These are phyloP conservation scores for Quercus glauca DNA, from an alignment of 306 rosid species.

Conservation along the genomic window DNA sequence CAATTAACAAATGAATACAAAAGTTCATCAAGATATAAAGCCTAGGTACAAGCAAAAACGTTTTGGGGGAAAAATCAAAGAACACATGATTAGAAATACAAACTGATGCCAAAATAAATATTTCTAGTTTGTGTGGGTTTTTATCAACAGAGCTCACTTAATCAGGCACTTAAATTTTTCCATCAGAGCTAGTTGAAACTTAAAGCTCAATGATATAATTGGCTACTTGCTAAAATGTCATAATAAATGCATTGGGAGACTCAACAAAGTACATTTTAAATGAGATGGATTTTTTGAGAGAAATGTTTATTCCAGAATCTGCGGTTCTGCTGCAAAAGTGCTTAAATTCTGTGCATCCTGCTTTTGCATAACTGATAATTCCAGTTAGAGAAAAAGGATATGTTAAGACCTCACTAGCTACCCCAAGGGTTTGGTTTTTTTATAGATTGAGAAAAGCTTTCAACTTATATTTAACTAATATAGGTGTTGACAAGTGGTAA, in stretches of 20 bases:
- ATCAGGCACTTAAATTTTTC: not conserved
- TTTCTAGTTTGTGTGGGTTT: not conserved
- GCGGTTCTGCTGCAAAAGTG: conserved; percentile 72
- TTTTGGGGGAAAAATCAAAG: not conserved
- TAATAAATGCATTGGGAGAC: not conserved
- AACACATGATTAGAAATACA: not conserved
- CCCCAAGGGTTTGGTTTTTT: conserved; percentile 10
- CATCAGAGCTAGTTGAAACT: not conserved
- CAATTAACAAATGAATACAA: not conserved
- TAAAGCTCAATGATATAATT: not conserved
- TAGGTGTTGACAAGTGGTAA: not conserved
- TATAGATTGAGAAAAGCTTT: conserved; percentile 9
- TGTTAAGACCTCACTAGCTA: conserved; percentile 13
- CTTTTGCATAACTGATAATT: conserved; percentile 55
- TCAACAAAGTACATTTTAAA: conserved; percentile 7
- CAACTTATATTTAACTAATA: conserved; percentile 4
- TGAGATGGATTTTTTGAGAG: not conserved
- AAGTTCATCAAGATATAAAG: not conserved
- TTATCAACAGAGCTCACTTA: not conserved
- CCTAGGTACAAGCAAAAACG: not conserved
- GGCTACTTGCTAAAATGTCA: not conserved
- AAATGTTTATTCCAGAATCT: conserved; percentile 69
- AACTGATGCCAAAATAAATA: not conserved
- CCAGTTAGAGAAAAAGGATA: conserved; percentile 23
- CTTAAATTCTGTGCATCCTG: conserved; percentile 47